Percentiles rank a stretch among this genome's conserved stretches.
Evolutionary conservation across 345 rosid genomes (phyloP).

Genomic region (Psidium friedrichsthalianum): DNA sequence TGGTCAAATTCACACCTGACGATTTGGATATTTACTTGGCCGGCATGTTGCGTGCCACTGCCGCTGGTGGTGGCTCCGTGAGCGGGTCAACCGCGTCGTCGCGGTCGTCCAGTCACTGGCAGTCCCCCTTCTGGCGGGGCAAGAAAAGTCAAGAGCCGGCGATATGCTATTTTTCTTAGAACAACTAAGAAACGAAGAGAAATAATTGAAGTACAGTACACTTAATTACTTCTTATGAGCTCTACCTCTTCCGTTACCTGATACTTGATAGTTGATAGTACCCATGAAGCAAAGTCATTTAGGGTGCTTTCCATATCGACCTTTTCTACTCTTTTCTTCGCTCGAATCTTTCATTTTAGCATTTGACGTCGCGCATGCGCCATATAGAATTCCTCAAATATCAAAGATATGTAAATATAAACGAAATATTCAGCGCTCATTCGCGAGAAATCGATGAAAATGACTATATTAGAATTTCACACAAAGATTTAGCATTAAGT

Average conservation of each 20-base stretch:
- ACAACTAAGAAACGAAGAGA: background rate
- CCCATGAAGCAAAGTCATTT: background rate
- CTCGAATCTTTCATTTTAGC: background rate
- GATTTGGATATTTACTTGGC: slow-evolving; percentile 2
- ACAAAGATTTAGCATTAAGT: no score
- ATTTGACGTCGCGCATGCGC: background rate
- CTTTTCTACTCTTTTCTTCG: background rate
- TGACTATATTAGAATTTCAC: no score
- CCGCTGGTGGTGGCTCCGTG: background rate
- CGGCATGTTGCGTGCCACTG: background rate
- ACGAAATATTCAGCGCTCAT: no score
- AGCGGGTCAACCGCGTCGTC: background rate
- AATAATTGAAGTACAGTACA: background rate
- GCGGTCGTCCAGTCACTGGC: background rate
- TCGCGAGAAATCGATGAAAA: no score
- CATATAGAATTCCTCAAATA: background rate
- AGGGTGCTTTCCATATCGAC: background rate
- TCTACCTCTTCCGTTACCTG: background rate
- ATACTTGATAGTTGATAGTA: no score
- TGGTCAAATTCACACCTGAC: background rate
- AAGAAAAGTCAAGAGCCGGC: background rate
- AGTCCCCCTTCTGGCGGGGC: background rate
- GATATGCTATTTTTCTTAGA: background rate
- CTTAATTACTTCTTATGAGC: no score
- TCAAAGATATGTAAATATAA: no score